These are phyloP conservation scores for Ramularia endophylla DNA, from an alignment of 2,329 filamentous ascomycete species.

Conservation along the genomic window DNA sequence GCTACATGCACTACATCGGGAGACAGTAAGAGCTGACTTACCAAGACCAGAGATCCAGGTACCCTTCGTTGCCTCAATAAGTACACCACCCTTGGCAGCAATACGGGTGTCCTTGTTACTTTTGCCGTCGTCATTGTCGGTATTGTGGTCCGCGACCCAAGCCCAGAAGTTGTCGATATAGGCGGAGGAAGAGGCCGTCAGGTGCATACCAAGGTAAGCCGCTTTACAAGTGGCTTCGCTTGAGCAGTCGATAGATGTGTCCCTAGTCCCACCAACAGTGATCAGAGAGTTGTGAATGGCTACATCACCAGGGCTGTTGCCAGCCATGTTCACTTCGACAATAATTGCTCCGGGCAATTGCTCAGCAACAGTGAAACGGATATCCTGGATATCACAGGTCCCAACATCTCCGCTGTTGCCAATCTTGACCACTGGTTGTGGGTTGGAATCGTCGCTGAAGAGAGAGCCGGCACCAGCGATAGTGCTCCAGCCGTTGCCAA, in stretches of 20 bases:
- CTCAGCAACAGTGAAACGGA: slow-evolving; percentile 46
- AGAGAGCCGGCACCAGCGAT: slow-evolving; percentile 39
- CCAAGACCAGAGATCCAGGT: slow-evolving; percentile 47
- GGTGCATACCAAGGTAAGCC: slow-evolving; percentile 37
- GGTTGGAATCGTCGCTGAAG: slow-evolving; percentile 40
- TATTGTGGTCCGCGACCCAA: slow-evolving; percentile 47
- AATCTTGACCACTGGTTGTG: slow-evolving; percentile 46
- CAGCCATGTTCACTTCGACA: slow-evolving; percentile 48
- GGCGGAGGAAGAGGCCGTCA: slow-evolving; percentile 39
- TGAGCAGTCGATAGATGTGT: slow-evolving; percentile 32
- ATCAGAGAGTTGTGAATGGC: slow-evolving; percentile 32
- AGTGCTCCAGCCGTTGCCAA: slow-evolving; percentile 52
- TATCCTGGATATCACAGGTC: slow-evolving; percentile 46
- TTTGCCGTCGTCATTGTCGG: slow-evolving; percentile 30
- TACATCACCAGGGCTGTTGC: slow-evolving; percentile 42
- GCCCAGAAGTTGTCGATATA: slow-evolving; percentile 50
- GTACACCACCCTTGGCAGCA: slow-evolving; percentile 31
- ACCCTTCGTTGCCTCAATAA: slow-evolving; percentile 38
- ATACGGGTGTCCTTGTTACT: slow-evolving; percentile 24
- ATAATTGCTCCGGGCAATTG: slow-evolving; percentile 39
- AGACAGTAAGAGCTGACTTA: too few species aligned
- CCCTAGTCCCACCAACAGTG: slow-evolving; percentile 30
- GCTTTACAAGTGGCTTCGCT: slow-evolving; percentile 25
- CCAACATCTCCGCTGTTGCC: slow-evolving; percentile 46
- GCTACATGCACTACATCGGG: too few species aligned